Conservation (phyloP, 2,329 filamentous ascomycete species). For the Hypoxylon sp. region DNA sequence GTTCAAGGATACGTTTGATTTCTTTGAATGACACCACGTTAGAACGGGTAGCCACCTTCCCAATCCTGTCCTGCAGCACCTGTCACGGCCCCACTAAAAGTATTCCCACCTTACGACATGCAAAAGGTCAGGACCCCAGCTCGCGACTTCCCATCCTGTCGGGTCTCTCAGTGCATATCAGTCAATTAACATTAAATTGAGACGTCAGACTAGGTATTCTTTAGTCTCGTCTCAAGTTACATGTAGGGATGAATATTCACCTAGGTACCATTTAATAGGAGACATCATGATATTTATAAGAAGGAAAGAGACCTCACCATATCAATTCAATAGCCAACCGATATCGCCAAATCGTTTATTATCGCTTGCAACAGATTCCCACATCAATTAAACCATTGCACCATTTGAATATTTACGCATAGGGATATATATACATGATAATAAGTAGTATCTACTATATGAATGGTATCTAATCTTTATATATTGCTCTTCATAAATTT, state of each 20-base stretch:
- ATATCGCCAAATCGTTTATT: no score
- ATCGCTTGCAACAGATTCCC: no score
- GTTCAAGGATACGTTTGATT: conserved; percentile 12
- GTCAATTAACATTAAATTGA: conserved; percentile 17
- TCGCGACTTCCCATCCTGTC: conserved; percentile 32
- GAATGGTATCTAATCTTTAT: conserved; percentile 29
- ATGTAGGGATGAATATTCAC: background rate
- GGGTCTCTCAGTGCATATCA: conserved; percentile 25
- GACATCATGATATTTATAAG: no score
- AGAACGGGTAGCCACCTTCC: conserved; percentile 14
- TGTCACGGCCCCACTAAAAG: conserved; percentile 34
- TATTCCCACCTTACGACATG: conserved; percentile 18
- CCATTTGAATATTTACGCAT: no score
- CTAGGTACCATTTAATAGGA: no score
- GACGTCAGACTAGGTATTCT: background rate
- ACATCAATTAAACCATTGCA: no score
- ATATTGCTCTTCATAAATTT: conserved; percentile 14
- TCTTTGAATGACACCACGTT: conserved; percentile 36
- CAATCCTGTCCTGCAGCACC: conserved; percentile 25
- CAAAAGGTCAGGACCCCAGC: no score
- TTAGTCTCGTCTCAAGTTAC: background rate
- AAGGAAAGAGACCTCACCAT: no score
- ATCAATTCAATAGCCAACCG: no score
- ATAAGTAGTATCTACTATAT: conserved; percentile 11
- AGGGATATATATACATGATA: background rate